A percentile compares a stretch with the other conserved stretches of the same genome.
Evolutionary conservation across 495 filamentous ascomycete species (phyloP).

Genomic region (Cryomyces minteri): DNA sequence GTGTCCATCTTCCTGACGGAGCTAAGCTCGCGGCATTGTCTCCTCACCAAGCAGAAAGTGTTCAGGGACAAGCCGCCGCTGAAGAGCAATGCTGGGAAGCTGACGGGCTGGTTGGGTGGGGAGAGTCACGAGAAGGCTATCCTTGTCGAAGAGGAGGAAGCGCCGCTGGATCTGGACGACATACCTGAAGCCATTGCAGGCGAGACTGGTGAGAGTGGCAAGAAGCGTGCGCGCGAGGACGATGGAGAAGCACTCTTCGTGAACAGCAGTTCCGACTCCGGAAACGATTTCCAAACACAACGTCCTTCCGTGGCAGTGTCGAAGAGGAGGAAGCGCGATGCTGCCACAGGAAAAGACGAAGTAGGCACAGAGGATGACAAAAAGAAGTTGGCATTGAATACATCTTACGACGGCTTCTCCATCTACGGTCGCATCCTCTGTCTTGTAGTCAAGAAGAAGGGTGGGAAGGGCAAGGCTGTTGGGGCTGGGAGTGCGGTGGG

Average conservation of each 20-base stretch:
- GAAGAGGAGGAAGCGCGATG: constrained; percentile 4
- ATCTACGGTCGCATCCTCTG: constrained; percentile 88
- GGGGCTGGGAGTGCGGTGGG: constrained; percentile 25
- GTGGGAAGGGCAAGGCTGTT: constrained; percentile 16
- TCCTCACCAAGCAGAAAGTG: constrained; percentile 67
- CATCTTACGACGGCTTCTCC: constrained; percentile 83
- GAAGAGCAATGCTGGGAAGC: constrained; percentile 36
- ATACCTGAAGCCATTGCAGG: constrained; percentile 12
- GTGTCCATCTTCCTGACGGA: constrained; percentile 86
- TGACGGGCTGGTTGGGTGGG: constrained; percentile 33
- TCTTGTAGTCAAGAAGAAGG: constrained; percentile 65
- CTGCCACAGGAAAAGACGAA: not conserved
- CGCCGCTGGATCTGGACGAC: constrained; percentile 9
- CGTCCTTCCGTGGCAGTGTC: not conserved
- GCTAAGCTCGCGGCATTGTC: constrained; percentile 66
- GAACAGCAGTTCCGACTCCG: constrained; percentile 5
- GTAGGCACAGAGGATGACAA: constrained; percentile 34
- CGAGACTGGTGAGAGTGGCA: constrained; percentile 1
- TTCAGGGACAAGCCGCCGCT: constrained; percentile 35
- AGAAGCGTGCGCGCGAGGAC: not conserved
- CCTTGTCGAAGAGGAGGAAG: constrained; percentile 22
- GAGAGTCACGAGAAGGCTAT: constrained; percentile 26
- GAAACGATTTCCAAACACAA: not conserved
- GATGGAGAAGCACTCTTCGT: constrained; percentile 12
- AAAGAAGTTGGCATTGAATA: constrained; percentile 72